These are phyloP conservation scores for Chalara sp. DNA, from an alignment of 2,329 filamentous ascomycete species.

Conservation along the genomic window DNA sequence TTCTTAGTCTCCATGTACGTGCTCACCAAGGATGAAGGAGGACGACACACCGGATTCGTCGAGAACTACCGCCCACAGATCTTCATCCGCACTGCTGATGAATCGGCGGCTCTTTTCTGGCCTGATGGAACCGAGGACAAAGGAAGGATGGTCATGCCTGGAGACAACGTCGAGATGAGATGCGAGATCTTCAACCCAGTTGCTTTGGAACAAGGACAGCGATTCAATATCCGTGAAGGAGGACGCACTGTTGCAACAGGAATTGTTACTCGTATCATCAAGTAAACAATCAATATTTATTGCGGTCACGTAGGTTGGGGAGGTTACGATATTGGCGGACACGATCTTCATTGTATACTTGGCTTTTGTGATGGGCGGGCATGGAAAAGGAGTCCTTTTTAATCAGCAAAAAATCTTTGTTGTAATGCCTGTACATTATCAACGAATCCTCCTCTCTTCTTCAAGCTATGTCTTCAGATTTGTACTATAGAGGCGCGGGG, in stretches of 20 bases:
- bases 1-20: conserved; percentile 97
- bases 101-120: conserved; percentile 73
- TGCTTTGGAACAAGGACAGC: conserved; percentile 84
- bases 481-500: conserved; percentile 15
- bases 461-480: conserved; percentile 17
- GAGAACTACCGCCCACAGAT: conserved; percentile 97
- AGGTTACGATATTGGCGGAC: not conserved
- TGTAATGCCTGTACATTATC: conserved; percentile 14
- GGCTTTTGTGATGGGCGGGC: conserved; percentile 10
- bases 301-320: too few species aligned
- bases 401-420: not conserved
- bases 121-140: conserved; percentile 74
- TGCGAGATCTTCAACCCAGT: conserved; percentile 78
- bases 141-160: conserved; percentile 87
- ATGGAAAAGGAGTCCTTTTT: conserved; percentile 20
- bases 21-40: conserved; percentile 94
- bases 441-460: conserved; percentile 17
- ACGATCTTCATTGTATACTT: conserved; percentile 17
- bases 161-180: conserved; percentile 98
- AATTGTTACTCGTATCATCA: conserved; percentile 66
- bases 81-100: conserved; percentile 87
- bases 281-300: conserved; percentile 24
- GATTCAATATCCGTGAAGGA: conserved; percentile 98
- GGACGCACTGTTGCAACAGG: conserved; percentile 83
- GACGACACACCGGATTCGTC: conserved; percentile 90